phyloP scores from a whole-genome alignment of 805 yeast genomes.

The baker's yeast (Saccharomyces cerevisiae) region DNA sequence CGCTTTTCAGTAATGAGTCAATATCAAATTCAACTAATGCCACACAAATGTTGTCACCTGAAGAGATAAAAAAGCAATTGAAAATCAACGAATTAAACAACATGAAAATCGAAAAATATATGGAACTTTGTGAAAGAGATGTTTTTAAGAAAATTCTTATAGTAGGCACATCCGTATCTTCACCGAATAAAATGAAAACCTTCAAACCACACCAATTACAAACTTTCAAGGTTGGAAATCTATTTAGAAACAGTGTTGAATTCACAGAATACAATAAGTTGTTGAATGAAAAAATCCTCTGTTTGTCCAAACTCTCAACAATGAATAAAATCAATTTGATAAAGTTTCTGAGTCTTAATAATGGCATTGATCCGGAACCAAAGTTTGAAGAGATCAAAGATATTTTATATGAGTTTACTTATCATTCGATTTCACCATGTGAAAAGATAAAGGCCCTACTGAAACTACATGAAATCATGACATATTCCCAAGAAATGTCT shows the following conservation, averaged over 20 bases:
- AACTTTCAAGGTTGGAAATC: conserved; percentile 14
- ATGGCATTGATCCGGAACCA: conserved; percentile 6
- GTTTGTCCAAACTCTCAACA: conserved; percentile 13
- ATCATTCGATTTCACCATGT: conserved; percentile 23
- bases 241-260: conserved; percentile 29
- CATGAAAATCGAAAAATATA: conserved; percentile 21
- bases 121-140: conserved; percentile 27
- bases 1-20: conserved; percentile 23
- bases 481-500: conserved; percentile 19
- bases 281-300: conserved; percentile 17
- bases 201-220: conserved; percentile 8
- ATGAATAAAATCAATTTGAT: conserved; percentile 18
- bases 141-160: conserved; percentile 23
- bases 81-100: conserved; percentile 21
- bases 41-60: conserved; percentile 26
- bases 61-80: conserved; percentile 24
- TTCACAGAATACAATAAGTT: conserved; percentile 24
- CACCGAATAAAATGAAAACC: conserved; percentile 5
- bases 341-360: conserved; percentile 18
- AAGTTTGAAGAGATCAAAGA: conserved; percentile 10
- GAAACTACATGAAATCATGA: conserved; percentile 24
- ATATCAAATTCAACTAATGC: conserved; percentile 11
- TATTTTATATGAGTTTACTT: conserved; percentile 13
- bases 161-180: conserved; percentile 27
- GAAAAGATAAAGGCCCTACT: conserved; percentile 24